Conservation (phyloP, 306 rosid genomes). For the Cicer pinnatifidum region DNA sequence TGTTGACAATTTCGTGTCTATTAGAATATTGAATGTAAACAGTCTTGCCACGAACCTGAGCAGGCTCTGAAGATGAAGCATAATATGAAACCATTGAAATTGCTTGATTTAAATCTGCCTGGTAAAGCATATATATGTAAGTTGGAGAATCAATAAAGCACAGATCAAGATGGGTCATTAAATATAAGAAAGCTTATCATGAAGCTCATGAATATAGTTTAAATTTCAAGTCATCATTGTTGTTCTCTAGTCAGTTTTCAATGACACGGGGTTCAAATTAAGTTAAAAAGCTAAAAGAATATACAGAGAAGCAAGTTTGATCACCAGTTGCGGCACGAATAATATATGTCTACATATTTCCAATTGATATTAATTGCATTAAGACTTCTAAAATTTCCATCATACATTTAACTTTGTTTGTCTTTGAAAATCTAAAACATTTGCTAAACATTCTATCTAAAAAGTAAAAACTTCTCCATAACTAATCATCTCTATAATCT, state of each 20-base stretch:
- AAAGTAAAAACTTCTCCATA: conserved; percentile 3
- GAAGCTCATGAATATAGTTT: conserved; percentile 1
- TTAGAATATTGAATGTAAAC: conserved; percentile 78
- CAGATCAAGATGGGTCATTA: conserved; percentile 14
- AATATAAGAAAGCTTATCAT: conserved; percentile 19
- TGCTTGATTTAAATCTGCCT: conserved; percentile 70
- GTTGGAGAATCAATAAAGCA: conserved; percentile 17
- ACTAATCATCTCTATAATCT: background rate
- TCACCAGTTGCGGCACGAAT: conserved; percentile 22
- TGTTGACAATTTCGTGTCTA: conserved; percentile 75
- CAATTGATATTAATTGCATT: conserved; percentile 13
- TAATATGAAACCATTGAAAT: conserved; percentile 79
- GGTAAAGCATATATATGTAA: conserved; percentile 10
- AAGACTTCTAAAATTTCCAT: conserved; percentile 21
- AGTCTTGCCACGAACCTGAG: conserved; percentile 76
- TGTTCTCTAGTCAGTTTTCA: background rate
- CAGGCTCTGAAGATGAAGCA: conserved; percentile 79
- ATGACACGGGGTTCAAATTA: background rate
- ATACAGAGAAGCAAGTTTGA: conserved; percentile 10
- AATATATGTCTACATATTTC: background rate
- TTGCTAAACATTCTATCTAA: background rate
- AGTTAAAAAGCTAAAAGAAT: background rate
- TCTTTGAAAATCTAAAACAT: background rate
- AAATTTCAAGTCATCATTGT: background rate
- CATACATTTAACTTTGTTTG: background rate